phyloP scores from a whole-genome alignment of 306 rosid species.

The Mucuna pruriens region DNA sequence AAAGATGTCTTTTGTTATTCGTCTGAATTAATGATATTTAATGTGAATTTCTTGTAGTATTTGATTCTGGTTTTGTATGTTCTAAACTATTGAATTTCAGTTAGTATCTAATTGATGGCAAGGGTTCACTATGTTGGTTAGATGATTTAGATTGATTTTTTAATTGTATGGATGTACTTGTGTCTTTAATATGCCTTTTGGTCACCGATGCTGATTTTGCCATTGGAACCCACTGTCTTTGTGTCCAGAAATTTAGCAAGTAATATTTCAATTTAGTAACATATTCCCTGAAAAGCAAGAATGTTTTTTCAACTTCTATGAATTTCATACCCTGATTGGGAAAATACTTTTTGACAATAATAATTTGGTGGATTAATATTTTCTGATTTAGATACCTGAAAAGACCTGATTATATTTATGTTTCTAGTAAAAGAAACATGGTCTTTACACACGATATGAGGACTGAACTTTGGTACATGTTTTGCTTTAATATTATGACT shows the following conservation, averaged over 20 bases:
- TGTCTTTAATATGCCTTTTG: background rate
- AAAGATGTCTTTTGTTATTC: background rate
- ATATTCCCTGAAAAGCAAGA: background rate
- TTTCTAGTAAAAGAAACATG: slow-evolving; percentile 7
- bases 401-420: background rate
- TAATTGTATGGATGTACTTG: background rate
- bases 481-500: background rate
- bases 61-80: no score
- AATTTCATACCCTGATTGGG: background rate
- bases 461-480: background rate
- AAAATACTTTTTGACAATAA: background rate
- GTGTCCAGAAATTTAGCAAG: background rate
- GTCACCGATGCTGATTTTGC: slow-evolving; percentile 9
- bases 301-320: slow-evolving; percentile 3
- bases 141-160: background rate
- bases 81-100: no score
- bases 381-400: background rate
- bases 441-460: background rate
- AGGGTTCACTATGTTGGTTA: background rate
- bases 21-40: background rate
- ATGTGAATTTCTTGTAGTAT: background rate
- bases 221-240: background rate
- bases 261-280: slow-evolving; percentile 1
- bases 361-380: background rate
- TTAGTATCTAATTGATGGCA: no score